Base-by-base conservation (phyloP, 2,329 filamentous ascomycete species). In the Fusarium algeriense region DNA sequence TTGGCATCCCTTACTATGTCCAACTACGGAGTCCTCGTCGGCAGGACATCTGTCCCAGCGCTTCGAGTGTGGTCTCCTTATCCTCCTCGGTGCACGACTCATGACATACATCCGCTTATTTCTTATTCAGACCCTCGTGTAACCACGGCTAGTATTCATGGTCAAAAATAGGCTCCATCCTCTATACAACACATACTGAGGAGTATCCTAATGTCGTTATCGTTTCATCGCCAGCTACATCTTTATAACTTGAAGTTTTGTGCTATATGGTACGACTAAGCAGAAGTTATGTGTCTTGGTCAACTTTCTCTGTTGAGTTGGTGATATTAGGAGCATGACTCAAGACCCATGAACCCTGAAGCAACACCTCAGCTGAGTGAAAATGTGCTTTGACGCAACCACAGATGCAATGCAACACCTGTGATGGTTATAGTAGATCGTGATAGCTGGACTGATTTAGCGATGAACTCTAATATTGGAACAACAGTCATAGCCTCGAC, bases 1-100 rank as follows among this genome's bases (percentile, higher is more conserved):
- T 67, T 71, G 68, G 62, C 70, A 72, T 40, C 60, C 70, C 72
- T 60, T 69, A 64, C 53, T 59, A 37, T 57, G 34, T 28, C 23
- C 19, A 57, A 12, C 26, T 40, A 45, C 38, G 19, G 40, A 35
- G n/a, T 30, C 12, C 60, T 48, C 32, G 34, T 57, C 37, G 32
- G 41, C 35, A 63, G 28, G 37, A 59, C 15, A 43, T 57, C 28
- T 45, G 57, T 58, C 53, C 37, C 60, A 63, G 28, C 57, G 61
- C 61, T 49, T 65, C 44, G 26, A 43, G 41, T 37, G 44, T 20
- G 35, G 46, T 44, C 65, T 58, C 60, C 56, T 15, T 67, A 61
- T 56, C 49, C 60, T 63, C 41, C 61, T 43, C 28, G 13, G 40
- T 34, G 46, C 60, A 70, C 63, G 69, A 71, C 55, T 71, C 69